Evolutionary conservation across 2,329 filamentous ascomycete species (phyloP).

Genomic region (Pezicula carpinea): DNA sequence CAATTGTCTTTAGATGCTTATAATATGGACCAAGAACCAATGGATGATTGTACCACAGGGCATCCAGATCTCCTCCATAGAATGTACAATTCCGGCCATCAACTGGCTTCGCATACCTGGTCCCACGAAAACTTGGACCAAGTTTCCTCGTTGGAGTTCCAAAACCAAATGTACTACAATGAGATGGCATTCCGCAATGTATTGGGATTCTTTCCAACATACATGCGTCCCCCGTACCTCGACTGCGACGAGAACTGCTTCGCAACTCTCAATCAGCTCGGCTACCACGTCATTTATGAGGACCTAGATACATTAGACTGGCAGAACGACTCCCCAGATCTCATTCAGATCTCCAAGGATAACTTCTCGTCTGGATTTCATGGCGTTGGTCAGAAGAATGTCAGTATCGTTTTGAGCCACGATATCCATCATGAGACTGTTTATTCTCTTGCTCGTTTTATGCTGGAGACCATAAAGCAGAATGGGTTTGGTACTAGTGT

Average conservation of each 20-base stretch:
- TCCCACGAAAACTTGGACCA: constrained; percentile 40
- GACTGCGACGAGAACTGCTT: constrained; percentile 33
- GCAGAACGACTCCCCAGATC: constrained; percentile 33
- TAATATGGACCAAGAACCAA: constrained; percentile 48
- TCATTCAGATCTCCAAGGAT: constrained; percentile 38
- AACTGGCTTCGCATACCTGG: constrained; percentile 54
- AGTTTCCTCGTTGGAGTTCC: constrained; percentile 34
- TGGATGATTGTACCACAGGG: constrained; percentile 41
- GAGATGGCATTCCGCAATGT: constrained; percentile 49
- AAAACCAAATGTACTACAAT: constrained; percentile 43
- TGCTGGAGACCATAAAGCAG: constrained; percentile 23
- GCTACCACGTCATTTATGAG: constrained; percentile 36
- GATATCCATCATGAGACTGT: constrained; percentile 30
- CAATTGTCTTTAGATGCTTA: constrained; percentile 34
- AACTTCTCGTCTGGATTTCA: constrained; percentile 3
- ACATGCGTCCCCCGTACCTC: constrained; percentile 40
- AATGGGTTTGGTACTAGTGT: constrained; percentile 31
- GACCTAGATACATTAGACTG: constrained; percentile 44
- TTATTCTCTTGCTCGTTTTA: constrained; percentile 24
- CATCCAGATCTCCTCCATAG: constrained; percentile 27
- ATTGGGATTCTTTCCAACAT: constrained; percentile 46
- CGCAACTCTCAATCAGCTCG: constrained; percentile 31
- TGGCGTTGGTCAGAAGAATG: constrained; percentile 35
- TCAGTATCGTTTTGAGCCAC: constrained; percentile 30
- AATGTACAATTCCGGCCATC: constrained; percentile 43